Conservation (phyloP, 2,329 filamentous ascomycete genomes). For the Aureobasidium melanogenum region DNA sequence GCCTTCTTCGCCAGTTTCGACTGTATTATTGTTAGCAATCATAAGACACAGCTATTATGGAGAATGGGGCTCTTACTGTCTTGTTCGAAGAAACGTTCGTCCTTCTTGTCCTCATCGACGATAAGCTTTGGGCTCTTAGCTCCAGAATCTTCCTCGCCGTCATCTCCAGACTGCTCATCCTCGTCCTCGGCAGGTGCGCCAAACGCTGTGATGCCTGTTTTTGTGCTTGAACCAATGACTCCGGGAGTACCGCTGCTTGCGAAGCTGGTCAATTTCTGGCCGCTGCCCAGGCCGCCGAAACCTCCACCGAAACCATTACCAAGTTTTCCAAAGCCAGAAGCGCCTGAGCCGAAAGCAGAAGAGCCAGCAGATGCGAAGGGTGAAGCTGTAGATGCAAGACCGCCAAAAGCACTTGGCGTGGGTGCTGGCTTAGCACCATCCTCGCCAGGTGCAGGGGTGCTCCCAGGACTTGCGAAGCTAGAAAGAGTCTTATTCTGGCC, state of each 20-base stretch:
- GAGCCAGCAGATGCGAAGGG: conserved; percentile 21
- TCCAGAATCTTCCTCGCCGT: conserved; percentile 38
- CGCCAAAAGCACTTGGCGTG: conserved; percentile 29
- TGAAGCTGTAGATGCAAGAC: conserved; percentile 26
- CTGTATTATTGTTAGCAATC: conserved; percentile 35
- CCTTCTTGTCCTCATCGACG: conserved; percentile 54
- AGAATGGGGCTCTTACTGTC: conserved; percentile 50
- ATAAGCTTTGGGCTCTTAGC: conserved; percentile 33
- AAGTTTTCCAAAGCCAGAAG: conserved; percentile 33
- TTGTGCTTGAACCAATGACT: conserved; percentile 45
- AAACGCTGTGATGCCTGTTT: conserved; percentile 59
- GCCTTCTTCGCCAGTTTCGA: conserved; percentile 80
- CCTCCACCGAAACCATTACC: conserved; percentile 33
- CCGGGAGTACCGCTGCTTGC: conserved; percentile 35
- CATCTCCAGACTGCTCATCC: conserved; percentile 39
- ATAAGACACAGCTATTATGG: neutral
- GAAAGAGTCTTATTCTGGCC: conserved; percentile 19
- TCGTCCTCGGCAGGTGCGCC: conserved; percentile 63
- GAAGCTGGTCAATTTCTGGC: conserved; percentile 56
- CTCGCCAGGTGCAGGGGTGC: conserved; percentile 7
- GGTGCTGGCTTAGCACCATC: conserved; percentile 7
- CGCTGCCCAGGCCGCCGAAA: conserved; percentile 27
- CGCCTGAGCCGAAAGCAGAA: conserved; percentile 24
- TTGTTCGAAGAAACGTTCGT: conserved; percentile 49
- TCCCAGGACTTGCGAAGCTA: conserved; percentile 21